Evolutionary conservation across 2,329 filamentous ascomycete species (phyloP), one percentile per base, ranked within the genome.

Genomic region (Neonectria coccinea): DNA sequence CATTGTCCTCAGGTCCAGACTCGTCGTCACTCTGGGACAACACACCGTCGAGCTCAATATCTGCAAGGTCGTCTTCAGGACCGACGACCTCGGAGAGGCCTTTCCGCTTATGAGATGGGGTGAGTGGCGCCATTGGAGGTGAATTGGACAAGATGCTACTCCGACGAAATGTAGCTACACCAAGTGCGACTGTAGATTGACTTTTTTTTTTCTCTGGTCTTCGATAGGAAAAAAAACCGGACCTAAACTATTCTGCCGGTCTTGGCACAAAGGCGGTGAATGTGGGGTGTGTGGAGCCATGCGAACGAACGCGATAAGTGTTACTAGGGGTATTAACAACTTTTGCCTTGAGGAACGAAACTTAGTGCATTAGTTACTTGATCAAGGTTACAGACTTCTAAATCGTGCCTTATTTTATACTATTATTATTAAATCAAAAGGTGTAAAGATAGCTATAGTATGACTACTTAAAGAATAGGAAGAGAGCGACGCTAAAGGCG

Each of bases 11-110:
- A 56, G 85, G 84, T 57, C 86, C 85, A 50, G 85, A 85, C 64
- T 87, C 83, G 72, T 88, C 88, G 62, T 90, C 84, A 70, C 82
- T 84, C 70, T 85, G 81, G 31, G 85, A 87, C 62, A 89, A 76
- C 54, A 88, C 84, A 31, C 85, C 87, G 62, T 89, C 85, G 16
- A 89, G 79, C 50, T 84, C 77, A 33, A 82, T 82, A 59, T 85
- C 83, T 57, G 79, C 81, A n/a, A 75, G 69, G 16, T 74, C 71
- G 41, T 75, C 73, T 4, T 72, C 69, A 1, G 55, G 33, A 6
- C 50, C 25, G 16, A 55, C 25, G 18, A 53, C 61, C 41, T 70
- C 69, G 7, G 67, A 67, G 12, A 65, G 63, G 18, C 62, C 66
- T 45, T 74, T 74, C 8, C 73, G 65, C 53, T 74, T 74, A 39